Evolutionary conservation across 2,329 filamentous ascomycete genomes (phyloP), one percentile per base, ranked within the genome.

Genomic region (Tricladium varicosporioides): DNA sequence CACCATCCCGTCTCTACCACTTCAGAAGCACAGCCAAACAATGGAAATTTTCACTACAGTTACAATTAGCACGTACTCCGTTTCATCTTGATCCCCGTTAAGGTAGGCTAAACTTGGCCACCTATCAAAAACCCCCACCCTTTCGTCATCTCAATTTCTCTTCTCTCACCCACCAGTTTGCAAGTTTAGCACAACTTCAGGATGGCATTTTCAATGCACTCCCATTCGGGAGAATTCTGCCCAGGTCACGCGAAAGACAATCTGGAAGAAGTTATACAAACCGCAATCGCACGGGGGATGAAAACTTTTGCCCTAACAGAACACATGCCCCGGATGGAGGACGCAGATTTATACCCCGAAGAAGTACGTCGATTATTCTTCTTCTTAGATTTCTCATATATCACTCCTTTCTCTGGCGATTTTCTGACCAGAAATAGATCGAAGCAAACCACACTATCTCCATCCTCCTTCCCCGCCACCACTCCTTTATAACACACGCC

Each of bases 141-240:
- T 36, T 5, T 14, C 36, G 22, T 33, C n/a, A n/a, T 53, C 46
- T 42, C 19, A 15, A 11, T 8, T 33, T 40, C 31, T 27, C 22
- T 27, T 27, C 22, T 27, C 22, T 7, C 22, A 27, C 22, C 22
- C 3, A 27, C 3, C 22, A 3, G 3, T 27, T 27, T 27, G 22
- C 22, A 27, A 27, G 22, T 3, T 27, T 27, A 27, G 22, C 22
- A 27, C 22, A 27, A 27, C 22, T 27, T 27, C 36, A 40, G 11
- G 52, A 97, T 97, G 94, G 92, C 93, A 1, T 96, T 96, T 76
- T 95, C 94, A 4, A 95, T 97, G 79, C 94, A 99, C 75, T 96
- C 91, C 70, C 94, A 99, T 76, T 97, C 94, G 40, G 94, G 94
- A 62, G 91, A 99, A 72, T 99, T 99, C 78, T 99, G 94, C 77